Base-by-base conservation (phyloP, 352 stramenopile species). In the Globisporangium sylvaticum region DNA sequence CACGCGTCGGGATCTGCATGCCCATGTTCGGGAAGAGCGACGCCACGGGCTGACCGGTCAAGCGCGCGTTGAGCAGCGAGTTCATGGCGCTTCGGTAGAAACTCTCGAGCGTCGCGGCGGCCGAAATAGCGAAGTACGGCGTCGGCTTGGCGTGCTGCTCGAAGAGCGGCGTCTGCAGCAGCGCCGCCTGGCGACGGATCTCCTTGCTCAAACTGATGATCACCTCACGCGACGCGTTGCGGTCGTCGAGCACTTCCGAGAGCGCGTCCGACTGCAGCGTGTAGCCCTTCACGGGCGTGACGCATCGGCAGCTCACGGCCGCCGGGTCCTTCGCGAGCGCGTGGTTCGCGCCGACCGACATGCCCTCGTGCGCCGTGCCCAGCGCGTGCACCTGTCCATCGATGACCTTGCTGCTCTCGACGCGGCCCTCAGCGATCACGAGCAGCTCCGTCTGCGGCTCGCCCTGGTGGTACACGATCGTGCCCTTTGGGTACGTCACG, bases 21-120 rank as follows among this genome's bases (percentile, higher is more conserved):
- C 94, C 84, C 93, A 98, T 98, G 74, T 98, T 96, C 4, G 93
- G 93, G 72, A 98, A 98, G 20, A 97, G 77, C 32, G 79, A 88
- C 32, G 78, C 81, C 22, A 90, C 81, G 22, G 87, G 80, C 68
- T 95, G 81, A 3, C 87, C 87, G 22, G 84, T 95, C 46, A 96
- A 73, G 10, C 91, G 82, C 24, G 89, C 84, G 76, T 98, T 98
- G 18, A 98, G 71, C 46, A 95, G 75, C 74, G 93, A 89, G 81
- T 98, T 98, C 77, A 98, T 89, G 42, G 84, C 90, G 67, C 81
- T 95, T 56, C 93, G 88, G 72, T 98, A 98, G 67, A 97, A 98
- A 25, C 82, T 95, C 79, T 98, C 93, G 66, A 98, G 84, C 22
- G 90, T 89, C 5, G 93, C 93, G 18, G 93, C 93, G 64, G 97